A percentile compares a stretch with the other conserved stretches of the same genome.
Conservation (phyloP, 2,329 filamentous ascomycete species). For the Achaetomium macrosporum region DNA sequence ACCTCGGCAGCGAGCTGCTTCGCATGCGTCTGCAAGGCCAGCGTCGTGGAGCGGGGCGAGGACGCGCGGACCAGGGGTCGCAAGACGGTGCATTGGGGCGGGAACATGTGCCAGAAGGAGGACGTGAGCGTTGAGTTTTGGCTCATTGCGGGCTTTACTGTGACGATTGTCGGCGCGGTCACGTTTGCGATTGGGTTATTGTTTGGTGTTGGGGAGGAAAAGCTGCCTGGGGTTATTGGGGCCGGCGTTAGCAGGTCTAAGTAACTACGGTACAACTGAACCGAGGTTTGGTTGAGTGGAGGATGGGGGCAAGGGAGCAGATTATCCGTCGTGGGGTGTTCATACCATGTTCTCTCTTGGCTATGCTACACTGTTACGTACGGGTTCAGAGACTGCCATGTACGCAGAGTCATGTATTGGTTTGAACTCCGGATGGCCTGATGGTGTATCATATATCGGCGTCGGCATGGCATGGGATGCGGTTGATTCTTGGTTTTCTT, state of each 20-base stretch:
- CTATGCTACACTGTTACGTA: no score
- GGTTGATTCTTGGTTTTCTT: slow-evolving; percentile 18
- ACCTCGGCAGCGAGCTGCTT: slow-evolving; percentile 51
- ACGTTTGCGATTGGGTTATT: slow-evolving; percentile 70
- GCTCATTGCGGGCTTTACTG: slow-evolving; percentile 69
- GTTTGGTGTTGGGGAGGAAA: slow-evolving; percentile 77
- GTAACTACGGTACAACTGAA: slow-evolving; percentile 26
- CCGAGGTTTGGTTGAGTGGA: neutral
- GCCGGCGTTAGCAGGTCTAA: slow-evolving; percentile 79
- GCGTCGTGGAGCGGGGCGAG: slow-evolving; percentile 37
- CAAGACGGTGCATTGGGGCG: slow-evolving; percentile 72
- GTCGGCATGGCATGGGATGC: slow-evolving; percentile 19
- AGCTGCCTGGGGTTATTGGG: slow-evolving; percentile 90
- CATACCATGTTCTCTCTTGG: neutral
- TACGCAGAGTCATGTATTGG: neutral
- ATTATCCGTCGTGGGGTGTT: neutral
- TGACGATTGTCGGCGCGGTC: slow-evolving; percentile 63
- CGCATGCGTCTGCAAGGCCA: slow-evolving; percentile 66
- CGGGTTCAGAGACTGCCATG: no score
- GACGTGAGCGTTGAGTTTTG: slow-evolving; percentile 88
- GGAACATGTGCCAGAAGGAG: slow-evolving; percentile 81
- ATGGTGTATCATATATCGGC: slow-evolving; percentile 27
- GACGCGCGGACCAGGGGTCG: slow-evolving; percentile 43
- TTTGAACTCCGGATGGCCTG: neutral
- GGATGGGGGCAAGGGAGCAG: neutral